A percentile compares a stretch with the other conserved stretches of the same genome.
Conservation (phyloP, 805 yeast species). For the Metschnikowia hibisci region DNA sequence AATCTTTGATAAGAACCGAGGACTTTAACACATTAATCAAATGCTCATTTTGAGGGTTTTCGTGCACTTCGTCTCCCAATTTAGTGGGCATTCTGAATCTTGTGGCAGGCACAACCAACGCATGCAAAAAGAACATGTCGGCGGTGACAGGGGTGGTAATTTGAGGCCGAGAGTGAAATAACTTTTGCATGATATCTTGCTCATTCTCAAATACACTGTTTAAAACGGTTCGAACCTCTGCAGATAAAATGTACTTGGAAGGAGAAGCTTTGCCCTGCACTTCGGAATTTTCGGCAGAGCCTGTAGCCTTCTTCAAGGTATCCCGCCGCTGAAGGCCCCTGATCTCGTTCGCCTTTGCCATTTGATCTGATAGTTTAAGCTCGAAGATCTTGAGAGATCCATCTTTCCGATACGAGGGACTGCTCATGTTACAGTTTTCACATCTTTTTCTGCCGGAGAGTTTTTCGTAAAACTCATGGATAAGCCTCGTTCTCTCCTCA, state of each 20-base stretch:
- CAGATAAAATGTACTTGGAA: slow-evolving; percentile 79
- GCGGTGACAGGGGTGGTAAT: slow-evolving; percentile 48
- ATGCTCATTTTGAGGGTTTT: slow-evolving; percentile 87
- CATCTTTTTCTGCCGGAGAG: slow-evolving; percentile 78
- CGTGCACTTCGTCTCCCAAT: slow-evolving; percentile 94
- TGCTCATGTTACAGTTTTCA: slow-evolving; percentile 93
- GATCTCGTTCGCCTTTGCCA: slow-evolving; percentile 72
- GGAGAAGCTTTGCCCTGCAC: slow-evolving; percentile 69
- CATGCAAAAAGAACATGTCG: slow-evolving; percentile 86
- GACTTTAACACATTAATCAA: slow-evolving; percentile 78
- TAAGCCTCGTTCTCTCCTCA: slow-evolving; percentile 75
- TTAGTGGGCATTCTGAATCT: slow-evolving; percentile 96
- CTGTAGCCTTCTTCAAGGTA: slow-evolving; percentile 42
- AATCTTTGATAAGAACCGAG: slow-evolving; percentile 76
- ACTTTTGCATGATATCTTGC: slow-evolving; percentile 57
- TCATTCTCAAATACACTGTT: slow-evolving; percentile 74
- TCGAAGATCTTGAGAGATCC: slow-evolving; percentile 93
- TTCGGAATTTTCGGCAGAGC: slow-evolving; percentile 34
- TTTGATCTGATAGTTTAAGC: slow-evolving; percentile 78
- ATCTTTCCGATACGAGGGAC: slow-evolving; percentile 92
- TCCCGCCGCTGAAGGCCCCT: slow-evolving; percentile 75
- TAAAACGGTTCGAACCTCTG: slow-evolving; percentile 80
- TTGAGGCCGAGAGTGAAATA: slow-evolving; percentile 81
- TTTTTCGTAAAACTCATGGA: slow-evolving; percentile 72
- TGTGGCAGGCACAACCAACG: slow-evolving; percentile 92